Evolutionary conservation across 768 basidiomycete species (phyloP).

Genomic region (Calvatia gigantea): DNA sequence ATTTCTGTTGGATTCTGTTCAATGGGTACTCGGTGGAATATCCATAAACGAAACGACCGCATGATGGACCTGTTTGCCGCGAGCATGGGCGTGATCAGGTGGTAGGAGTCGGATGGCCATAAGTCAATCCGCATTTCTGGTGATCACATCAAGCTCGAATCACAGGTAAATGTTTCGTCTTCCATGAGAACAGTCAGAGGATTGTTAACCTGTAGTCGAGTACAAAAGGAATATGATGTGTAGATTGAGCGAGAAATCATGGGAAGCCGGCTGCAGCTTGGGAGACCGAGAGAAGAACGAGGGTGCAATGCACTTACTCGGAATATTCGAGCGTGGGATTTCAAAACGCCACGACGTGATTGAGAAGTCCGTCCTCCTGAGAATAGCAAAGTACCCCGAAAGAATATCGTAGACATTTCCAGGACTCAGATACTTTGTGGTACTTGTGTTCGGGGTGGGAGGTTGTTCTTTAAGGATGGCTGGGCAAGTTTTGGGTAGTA

Average conservation of each 20-base stretch:
- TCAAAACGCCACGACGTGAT: too few relatives aligned
- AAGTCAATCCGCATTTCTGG: neutral
- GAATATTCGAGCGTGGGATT: too few relatives aligned
- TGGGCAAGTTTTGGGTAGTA: too few relatives aligned
- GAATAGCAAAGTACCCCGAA: too few relatives aligned
- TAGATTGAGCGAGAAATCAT: neutral
- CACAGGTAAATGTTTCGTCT: neutral
- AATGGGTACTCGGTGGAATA: neutral
- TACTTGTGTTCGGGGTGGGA: too few relatives aligned
- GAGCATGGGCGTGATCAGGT: neutral
- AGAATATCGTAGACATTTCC: too few relatives aligned
- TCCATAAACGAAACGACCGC: neutral
- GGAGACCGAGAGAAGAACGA: too few relatives aligned
- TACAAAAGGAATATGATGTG: neutral
- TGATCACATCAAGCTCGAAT: neutral
- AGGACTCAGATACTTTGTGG: too few relatives aligned
- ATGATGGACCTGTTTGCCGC: neutral
- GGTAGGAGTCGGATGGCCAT: neutral
- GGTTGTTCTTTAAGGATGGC: too few relatives aligned
- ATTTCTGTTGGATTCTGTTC: neutral
- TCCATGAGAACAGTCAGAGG: neutral
- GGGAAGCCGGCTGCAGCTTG: too few relatives aligned
- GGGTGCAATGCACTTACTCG: too few relatives aligned
- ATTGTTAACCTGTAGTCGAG: neutral
- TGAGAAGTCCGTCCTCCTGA: too few relatives aligned